phyloP scores from a whole-genome alignment of 2,329 filamentous ascomycete species.

The Fusarium dlaminii region DNA sequence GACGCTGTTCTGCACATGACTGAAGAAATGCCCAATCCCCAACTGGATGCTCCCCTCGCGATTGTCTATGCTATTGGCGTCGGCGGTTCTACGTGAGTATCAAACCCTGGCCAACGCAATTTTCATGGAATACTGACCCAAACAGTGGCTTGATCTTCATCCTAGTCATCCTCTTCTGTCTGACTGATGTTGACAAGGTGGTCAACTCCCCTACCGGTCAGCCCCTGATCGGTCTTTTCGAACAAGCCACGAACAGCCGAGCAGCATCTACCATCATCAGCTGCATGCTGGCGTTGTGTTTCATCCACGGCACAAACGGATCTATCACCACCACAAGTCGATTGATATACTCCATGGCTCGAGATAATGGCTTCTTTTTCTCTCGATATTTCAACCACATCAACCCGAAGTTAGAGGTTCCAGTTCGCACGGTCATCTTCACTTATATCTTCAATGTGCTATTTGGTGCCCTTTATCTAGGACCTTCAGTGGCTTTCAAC shows the following conservation, averaged over 20 bases:
- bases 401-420: not conserved
- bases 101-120: rapidly evolving
- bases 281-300: not conserved
- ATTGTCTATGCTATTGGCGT: not conserved
- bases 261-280: not conserved
- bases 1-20: not conserved
- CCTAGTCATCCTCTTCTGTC: not conserved
- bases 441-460: not conserved
- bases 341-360: not conserved
- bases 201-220: not conserved
- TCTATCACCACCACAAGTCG: not conserved
- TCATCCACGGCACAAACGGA: not conserved
- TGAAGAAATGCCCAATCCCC: not conserved
- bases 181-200: not conserved
- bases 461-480: not conserved
- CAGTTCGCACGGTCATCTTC: not conserved
- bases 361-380: not conserved
- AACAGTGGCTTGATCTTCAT: not conserved
- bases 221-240: not conserved
- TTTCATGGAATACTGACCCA: not conserved
- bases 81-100: not conserved
- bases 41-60: not conserved
- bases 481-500: not conserved
- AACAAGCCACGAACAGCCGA: not conserved
- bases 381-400: not conserved